phyloP scores from a whole-genome alignment of 179 eudicot species.

The Amaranthus tricolor region DNA sequence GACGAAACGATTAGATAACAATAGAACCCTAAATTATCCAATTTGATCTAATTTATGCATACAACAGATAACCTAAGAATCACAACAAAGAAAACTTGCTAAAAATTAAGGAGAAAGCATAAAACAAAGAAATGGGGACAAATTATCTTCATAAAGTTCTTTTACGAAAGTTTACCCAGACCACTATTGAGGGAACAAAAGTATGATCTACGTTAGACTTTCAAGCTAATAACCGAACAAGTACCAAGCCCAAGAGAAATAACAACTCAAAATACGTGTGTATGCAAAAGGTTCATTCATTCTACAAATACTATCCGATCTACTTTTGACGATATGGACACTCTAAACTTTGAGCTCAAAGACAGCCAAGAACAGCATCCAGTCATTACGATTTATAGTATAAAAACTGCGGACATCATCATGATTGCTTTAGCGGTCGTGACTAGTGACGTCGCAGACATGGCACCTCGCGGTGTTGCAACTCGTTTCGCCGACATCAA shows the following conservation, averaged over 20 bases:
- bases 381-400: too few relatives aligned
- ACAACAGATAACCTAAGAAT: neutral
- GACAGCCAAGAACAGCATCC: neutral
- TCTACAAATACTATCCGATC: neutral
- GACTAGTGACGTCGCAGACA: too few relatives aligned
- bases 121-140: constrained; percentile 5
- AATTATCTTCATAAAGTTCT: neutral
- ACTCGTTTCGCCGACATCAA: too few relatives aligned
- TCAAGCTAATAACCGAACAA: constrained; percentile 2
- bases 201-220: neutral
- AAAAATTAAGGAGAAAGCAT: neutral
- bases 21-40: neutral
- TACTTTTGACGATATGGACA: neutral
- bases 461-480: too few relatives aligned
- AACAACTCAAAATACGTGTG: neutral
- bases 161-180: neutral
- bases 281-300: neutral
- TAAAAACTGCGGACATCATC: too few relatives aligned
- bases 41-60: neutral
- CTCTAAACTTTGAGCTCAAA: neutral
- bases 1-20: neutral
- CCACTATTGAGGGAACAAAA: neutral
- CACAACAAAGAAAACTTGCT: neutral
- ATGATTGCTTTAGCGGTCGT: too few relatives aligned
- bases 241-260: neutral